These are phyloP conservation scores for Mortierella sp. DNA, from an alignment of 371 early-diverging fungal species.

Conservation along the genomic window DNA sequence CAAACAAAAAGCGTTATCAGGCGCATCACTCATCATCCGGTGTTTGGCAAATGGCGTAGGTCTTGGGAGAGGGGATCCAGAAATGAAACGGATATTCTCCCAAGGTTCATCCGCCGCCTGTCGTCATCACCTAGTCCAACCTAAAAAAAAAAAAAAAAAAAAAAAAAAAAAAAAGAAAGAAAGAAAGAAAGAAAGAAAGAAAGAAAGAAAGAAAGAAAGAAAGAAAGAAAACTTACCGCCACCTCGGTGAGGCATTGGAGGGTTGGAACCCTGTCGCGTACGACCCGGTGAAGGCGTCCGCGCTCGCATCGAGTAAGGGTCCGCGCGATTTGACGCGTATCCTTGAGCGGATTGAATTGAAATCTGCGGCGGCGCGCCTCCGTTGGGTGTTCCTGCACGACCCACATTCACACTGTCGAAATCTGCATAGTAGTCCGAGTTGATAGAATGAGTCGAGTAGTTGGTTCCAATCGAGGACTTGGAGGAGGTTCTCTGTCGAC, in stretches of 20 bases:
- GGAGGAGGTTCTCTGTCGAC: slow-evolving; percentile 49
- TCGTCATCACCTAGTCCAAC: too few species aligned
- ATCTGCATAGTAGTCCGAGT: slow-evolving; percentile 43
- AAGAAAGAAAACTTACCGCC: slow-evolving; percentile 9
- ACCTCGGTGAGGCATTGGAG: slow-evolving; percentile 24
- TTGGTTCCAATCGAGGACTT: slow-evolving; percentile 34
- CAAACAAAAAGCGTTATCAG: neutral
- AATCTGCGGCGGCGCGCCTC: slow-evolving; percentile 39
- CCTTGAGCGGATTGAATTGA: slow-evolving; percentile 48
- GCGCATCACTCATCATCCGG: too few species aligned
- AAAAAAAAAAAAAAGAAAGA: neutral
- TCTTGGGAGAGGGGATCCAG: too few species aligned
- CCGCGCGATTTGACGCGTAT: slow-evolving; percentile 26
- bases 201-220: neutral
- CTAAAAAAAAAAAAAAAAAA: neutral
- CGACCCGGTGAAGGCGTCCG: slow-evolving; percentile 51
- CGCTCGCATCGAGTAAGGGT: slow-evolving; percentile 44
- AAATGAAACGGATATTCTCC: too few species aligned
- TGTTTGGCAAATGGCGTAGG: too few species aligned
- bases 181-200: neutral
- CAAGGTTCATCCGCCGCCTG: too few species aligned
- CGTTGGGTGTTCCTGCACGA: slow-evolving; percentile 44
- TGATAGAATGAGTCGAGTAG: slow-evolving; percentile 39
- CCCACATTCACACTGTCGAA: slow-evolving; percentile 39
- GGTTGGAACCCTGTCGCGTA: slow-evolving; percentile 44